Conservation (phyloP, 768 basidiomycete species). For the Lyophyllum semitale region DNA sequence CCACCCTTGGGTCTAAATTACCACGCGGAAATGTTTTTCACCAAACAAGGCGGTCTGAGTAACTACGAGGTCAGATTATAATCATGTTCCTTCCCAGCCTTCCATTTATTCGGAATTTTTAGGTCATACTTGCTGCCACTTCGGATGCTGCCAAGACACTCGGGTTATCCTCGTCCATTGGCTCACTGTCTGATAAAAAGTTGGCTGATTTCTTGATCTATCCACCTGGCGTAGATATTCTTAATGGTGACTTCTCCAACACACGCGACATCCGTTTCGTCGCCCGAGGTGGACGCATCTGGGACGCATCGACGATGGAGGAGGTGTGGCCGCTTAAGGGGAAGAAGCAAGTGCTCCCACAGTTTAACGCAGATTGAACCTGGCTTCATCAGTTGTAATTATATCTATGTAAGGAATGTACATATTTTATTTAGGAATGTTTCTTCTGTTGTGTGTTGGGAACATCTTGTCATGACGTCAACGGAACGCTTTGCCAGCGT, state of each 20-base stretch:
- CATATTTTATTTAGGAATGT: no score
- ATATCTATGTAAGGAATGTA: no score
- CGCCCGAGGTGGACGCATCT: constrained; percentile 67
- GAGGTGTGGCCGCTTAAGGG: constrained; percentile 75
- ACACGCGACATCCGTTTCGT: constrained; percentile 59
- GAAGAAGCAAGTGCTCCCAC: constrained; percentile 54
- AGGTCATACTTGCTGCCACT: constrained; percentile 74
- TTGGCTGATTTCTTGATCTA: constrained; percentile 74
- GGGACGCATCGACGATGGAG: constrained; percentile 66
- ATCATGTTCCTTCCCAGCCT: background rate
- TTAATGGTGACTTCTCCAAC: constrained; percentile 50
- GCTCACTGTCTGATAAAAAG: constrained; percentile 64
- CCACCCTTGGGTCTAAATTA: constrained; percentile 75
- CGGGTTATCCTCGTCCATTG: constrained; percentile 63
- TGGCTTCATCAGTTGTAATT: no score
- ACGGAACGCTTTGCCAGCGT: no score
- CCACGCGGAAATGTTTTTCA: constrained; percentile 73
- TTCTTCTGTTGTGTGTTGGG: no score
- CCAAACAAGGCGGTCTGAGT: constrained; percentile 60
- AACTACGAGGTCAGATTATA: constrained; percentile 61
- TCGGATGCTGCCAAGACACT: constrained; percentile 64
- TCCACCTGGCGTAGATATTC: constrained; percentile 58
- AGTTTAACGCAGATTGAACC: constrained; percentile 51
- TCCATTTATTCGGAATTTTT: background rate
- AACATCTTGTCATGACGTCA: no score